A percentile compares a stretch with the other conserved stretches of the same genome.
Conservation (phyloP, 148 eudicot species). For the Cornus florida region DNA sequence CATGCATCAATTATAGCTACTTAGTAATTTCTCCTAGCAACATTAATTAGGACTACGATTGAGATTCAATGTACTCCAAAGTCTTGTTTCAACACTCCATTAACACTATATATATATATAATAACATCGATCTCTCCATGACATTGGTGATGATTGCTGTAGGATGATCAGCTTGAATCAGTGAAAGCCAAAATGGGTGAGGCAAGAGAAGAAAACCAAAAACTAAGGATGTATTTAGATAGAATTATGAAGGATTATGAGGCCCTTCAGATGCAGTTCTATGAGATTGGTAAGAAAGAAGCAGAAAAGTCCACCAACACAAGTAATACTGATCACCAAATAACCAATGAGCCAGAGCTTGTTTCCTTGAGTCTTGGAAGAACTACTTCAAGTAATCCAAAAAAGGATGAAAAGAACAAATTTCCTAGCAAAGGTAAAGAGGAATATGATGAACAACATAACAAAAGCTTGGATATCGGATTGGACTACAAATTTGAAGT, state of each 20-base stretch:
- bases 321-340: background rate
- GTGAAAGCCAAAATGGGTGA: conserved; percentile 71
- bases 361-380: conserved; percentile 76
- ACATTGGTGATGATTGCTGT: background rate
- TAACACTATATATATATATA: too few relatives aligned
- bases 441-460: conserved; percentile 16
- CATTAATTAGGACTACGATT: too few relatives aligned
- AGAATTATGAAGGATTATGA: conserved; percentile 63
- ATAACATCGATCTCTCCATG: too few relatives aligned
- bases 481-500: conserved; percentile 43
- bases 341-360: conserved; percentile 34
- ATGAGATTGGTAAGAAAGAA: conserved; percentile 36
- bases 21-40: background rate
- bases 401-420: conserved; percentile 13
- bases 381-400: conserved; percentile 36
- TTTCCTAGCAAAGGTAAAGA: conserved; percentile 10
- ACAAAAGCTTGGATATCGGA: conserved; percentile 51
- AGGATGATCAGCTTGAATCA: conserved; percentile 54
- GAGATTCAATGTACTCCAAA: too few relatives aligned
- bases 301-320: conserved; percentile 10
- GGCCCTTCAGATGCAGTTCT: conserved; percentile 55
- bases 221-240: conserved; percentile 54
- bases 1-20: background rate
- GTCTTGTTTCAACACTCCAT: too few relatives aligned
- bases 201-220: conserved; percentile 75